Evolutionary conservation across 2,329 filamentous ascomycete genomes (phyloP), one percentile per base, ranked within the genome.

Genomic region (Ceratocystis diversiconidia): DNA sequence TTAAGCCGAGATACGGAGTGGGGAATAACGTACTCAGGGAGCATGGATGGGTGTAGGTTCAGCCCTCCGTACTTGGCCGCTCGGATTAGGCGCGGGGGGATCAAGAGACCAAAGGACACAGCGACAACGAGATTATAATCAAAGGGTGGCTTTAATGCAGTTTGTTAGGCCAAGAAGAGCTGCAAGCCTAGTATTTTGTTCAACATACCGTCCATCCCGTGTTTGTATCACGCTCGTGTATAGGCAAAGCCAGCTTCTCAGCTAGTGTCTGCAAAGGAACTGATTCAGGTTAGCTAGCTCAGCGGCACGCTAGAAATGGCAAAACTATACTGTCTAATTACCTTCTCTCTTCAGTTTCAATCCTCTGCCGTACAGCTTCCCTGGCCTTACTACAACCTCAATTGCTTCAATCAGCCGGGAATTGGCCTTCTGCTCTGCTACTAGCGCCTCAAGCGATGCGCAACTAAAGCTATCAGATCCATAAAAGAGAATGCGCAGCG

Each of bases 381-480:
- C 84, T 0, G 90, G 88, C 64, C 89, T 82, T 68, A 91, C 89
- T 62, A 96, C 84, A 2, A 99, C 92, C 74, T 96, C 87, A 69
- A 99, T 87, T 4, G 88, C 90, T 66, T 80, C 79, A 65, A 96
- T 85, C 10, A 84, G 76, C 19, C 75, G 75, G 5, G 76, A 79
- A 65, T 80, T 79, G 64, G 71, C 72, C 30, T 73, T 68, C 63
- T 85, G 80, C 72, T 90, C 87, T 4, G 76, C 72, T 70, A 87
- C 74, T 43, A 99, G 77, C 5, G 88, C 88, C 67, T 77, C 77
- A 62, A 99, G 78, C 1, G 90, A 90, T 63, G 82, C 82, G 71
- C 87, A 87, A 77, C 92, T 96, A 75, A 97, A 96, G 1, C 85
- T 80, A 74, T 99, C 94, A 2, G 92, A 94, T 69, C 94, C 94